Conservation (phyloP, 2,329 filamentous ascomycete species). For the Aureobasidium musti region DNA sequence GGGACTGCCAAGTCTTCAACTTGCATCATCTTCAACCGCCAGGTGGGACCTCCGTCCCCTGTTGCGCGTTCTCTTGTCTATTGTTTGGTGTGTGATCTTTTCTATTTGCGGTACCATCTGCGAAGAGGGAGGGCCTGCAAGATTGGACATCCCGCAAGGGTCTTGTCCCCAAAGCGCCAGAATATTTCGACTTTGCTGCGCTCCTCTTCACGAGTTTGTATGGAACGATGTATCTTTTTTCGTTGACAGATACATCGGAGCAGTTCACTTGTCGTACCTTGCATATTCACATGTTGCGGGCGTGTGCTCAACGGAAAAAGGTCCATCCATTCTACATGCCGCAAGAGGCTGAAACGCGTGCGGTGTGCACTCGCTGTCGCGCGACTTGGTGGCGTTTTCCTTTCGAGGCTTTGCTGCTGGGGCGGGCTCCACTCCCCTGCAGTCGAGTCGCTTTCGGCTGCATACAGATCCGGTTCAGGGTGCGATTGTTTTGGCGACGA, state of each 20-base stretch:
- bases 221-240: background rate
- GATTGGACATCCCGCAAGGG: background rate
- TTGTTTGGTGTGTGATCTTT: background rate
- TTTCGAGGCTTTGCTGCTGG: background rate
- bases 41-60: slow-evolving; percentile 19
- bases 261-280: background rate
- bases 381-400: slow-evolving; percentile 9
- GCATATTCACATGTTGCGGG: background rate
- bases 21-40: slow-evolving; percentile 28
- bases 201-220: background rate
- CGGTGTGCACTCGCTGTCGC: background rate
- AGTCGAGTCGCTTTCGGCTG: slow-evolving; percentile 18
- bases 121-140: background rate
- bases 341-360: slow-evolving; percentile 20
- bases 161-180: background rate
- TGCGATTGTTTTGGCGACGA: background rate
- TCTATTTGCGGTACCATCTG: slow-evolving; percentile 12
- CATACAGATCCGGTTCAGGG: slow-evolving; percentile 15
- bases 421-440: slow-evolving; percentile 21
- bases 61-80: slow-evolving; percentile 6
- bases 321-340: background rate
- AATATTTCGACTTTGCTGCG: background rate
- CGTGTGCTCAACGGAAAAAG: slow-evolving; percentile 12
- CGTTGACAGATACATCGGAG: too few relatives aligned
- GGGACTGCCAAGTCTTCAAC: slow-evolving; percentile 19